These are phyloP conservation scores for Pterocarpus santalinus DNA, from an alignment of 306 rosid species.

Conservation along the genomic window DNA sequence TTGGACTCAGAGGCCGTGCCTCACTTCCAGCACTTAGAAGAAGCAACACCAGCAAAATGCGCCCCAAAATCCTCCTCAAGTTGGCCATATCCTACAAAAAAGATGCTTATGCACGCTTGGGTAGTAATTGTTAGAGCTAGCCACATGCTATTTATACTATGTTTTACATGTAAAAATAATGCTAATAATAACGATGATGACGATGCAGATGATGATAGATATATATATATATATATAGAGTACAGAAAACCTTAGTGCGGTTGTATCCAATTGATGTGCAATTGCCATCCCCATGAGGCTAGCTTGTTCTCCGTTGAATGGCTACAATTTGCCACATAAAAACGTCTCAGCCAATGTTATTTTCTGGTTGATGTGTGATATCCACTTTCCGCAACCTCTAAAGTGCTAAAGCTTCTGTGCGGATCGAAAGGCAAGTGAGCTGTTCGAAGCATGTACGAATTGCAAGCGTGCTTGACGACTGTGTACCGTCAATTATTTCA, in stretches of 20 bases:
- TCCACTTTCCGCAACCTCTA: background rate
- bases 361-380: slow-evolving; percentile 3
- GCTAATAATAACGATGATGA: background rate
- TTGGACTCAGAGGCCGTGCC: slow-evolving; percentile 45
- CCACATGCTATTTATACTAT: slow-evolving; percentile 15
- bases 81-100: background rate
- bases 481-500: too few relatives aligned
- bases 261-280: background rate
- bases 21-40: slow-evolving; percentile 39
- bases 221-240: too few relatives aligned
- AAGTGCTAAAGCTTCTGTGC: background rate
- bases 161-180: background rate
- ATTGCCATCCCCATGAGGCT: background rate
- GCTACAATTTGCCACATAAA: background rate
- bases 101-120: too few relatives aligned
- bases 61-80: background rate
- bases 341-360: slow-evolving; percentile 1
- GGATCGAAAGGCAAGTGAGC: background rate
- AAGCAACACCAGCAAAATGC: slow-evolving; percentile 28
- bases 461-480: too few relatives aligned
- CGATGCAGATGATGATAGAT: too few relatives aligned
- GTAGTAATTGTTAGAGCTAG: background rate
- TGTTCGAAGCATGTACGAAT: background rate
- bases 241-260: background rate
- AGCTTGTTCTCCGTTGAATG: too few relatives aligned